These are phyloP conservation scores for Pogostemon cablin DNA, from an alignment of 257 asterid species.

Conservation along the genomic window DNA sequence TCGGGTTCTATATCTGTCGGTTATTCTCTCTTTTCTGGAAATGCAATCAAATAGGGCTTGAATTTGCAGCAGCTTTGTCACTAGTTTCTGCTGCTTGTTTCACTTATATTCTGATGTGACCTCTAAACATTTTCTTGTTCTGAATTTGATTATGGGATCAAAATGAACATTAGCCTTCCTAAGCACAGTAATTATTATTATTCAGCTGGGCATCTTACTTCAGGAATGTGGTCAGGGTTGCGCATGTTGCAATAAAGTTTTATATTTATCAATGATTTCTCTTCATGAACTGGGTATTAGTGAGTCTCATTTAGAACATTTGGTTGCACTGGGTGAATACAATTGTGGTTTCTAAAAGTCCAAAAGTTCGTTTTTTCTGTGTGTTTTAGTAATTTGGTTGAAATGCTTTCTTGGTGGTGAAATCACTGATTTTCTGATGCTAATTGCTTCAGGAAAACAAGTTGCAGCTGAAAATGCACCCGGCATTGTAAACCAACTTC, in stretches of 20 bases:
- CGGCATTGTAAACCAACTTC: conserved; percentile 53
- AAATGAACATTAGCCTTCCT: background rate
- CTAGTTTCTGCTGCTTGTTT: conserved; percentile 21
- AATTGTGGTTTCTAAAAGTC: background rate
- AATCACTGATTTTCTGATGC: conserved; percentile 19
- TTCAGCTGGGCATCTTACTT: conserved; percentile 1
- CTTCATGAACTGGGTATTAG: background rate
- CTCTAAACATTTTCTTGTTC: background rate
- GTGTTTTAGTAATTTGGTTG: conserved; percentile 7
- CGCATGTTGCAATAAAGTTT: background rate
- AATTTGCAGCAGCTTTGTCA: background rate
- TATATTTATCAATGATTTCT: conserved; percentile 1
- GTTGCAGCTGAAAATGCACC: conserved; percentile 69
- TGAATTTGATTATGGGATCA: conserved; percentile 2
- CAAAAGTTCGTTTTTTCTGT: conserved; percentile 3
- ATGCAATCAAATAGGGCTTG: conserved; percentile 12
- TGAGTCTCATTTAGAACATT: background rate
- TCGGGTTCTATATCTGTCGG: conserved; percentile 11
- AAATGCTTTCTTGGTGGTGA: conserved; percentile 21
- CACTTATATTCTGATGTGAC: background rate
- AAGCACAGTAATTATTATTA: background rate
- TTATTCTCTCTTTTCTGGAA: conserved; percentile 21
- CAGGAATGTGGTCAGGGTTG: conserved; percentile 11
- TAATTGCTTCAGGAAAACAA: conserved; percentile 63
- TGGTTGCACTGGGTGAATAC: background rate